These are phyloP conservation scores for Agrocybe praecox DNA, from an alignment of 768 basidiomycete species.

Conservation along the genomic window DNA sequence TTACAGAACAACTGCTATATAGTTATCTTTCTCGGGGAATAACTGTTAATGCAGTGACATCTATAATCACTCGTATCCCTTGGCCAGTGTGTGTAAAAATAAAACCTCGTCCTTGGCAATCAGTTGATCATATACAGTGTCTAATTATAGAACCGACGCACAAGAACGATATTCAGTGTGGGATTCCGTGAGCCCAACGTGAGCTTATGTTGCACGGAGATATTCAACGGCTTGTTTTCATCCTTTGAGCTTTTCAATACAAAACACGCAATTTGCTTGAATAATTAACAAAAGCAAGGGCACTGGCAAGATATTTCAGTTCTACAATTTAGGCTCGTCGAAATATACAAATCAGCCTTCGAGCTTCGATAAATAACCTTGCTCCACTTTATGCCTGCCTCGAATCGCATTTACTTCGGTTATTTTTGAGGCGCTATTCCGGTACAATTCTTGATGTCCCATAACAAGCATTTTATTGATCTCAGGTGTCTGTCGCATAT, in stretches of 20 bases:
- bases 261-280: no score
- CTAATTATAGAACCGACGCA: neutral
- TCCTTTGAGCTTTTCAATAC: no score
- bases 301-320: neutral
- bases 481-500: no score
- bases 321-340: neutral
- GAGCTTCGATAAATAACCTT: neutral
- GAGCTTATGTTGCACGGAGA: neutral
- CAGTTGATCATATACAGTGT: neutral
- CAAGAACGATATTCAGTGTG: neutral
- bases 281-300: no score
- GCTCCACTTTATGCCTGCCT: neutral
- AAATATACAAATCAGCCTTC: neutral
- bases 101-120: neutral
- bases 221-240: neutral
- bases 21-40: neutral
- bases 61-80: neutral
- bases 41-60: neutral
- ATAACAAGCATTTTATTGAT: no score
- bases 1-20: neutral
- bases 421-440: neutral
- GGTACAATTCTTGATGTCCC: neutral
- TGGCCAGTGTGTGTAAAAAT: neutral
- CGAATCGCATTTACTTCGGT: neutral
- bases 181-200: no score